phyloP scores from a whole-genome alignment of 768 basidiomycete genomes.

The Leccinellum rugosiceps region DNA sequence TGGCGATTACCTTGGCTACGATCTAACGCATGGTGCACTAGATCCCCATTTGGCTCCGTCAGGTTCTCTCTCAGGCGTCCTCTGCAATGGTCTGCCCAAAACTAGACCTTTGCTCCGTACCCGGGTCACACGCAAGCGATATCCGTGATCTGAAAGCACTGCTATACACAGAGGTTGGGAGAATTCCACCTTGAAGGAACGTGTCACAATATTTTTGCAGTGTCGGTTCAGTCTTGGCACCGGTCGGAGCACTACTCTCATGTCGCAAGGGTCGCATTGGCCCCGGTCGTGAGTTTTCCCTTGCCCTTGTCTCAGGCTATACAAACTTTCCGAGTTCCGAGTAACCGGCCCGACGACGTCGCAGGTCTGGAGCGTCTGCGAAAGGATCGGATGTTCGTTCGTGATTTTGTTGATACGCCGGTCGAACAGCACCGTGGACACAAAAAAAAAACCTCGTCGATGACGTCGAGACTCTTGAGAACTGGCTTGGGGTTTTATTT shows the following conservation, averaged over 20 bases:
- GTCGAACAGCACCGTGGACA: not conserved
- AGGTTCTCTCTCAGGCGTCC: not conserved
- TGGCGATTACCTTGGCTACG: not conserved
- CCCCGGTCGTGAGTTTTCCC: not conserved
- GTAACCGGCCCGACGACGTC: not conserved
- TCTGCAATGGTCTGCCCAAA: not conserved
- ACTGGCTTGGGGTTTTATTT: not conserved
- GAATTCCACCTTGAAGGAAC: not conserved
- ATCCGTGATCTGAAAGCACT: not conserved
- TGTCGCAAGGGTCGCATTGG: not conserved
- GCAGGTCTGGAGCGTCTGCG: not conserved
- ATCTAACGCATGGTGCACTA: not conserved
- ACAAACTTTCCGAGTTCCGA: not conserved
- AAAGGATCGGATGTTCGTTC: not conserved
- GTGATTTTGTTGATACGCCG: too few relatives aligned
- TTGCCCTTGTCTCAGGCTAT: too few relatives aligned
- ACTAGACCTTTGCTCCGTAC: not conserved
- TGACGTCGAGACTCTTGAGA: not conserved
- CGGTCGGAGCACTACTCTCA: not conserved
- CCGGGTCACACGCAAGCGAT: too few relatives aligned
- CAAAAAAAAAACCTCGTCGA: not conserved
- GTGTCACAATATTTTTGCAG: not conserved
- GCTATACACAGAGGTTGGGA: not conserved
- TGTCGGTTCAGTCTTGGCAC: not conserved
- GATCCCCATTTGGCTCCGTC: not conserved